Evolutionary conservation across 2,329 filamentous ascomycete genomes (phyloP), one percentile per base, ranked within the genome.

Genomic region (Cordyceps farinosa): DNA sequence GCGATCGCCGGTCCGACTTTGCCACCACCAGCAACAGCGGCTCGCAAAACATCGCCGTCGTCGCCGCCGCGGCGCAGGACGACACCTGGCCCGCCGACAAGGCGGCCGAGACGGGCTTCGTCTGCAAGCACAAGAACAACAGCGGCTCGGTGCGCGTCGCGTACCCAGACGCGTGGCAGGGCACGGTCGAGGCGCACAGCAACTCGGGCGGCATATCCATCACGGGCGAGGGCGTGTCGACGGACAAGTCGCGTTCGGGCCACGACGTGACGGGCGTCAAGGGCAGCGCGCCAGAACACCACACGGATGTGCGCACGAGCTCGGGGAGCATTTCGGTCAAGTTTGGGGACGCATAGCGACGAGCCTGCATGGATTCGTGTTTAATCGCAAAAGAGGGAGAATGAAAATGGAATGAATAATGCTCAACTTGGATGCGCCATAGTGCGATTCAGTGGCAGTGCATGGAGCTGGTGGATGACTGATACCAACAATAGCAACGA

Each of bases 241-340:
- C 40, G 17, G 54, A 57, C 54, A 57, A 42, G 42, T n/a, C 11
- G 27, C 15, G 29, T 2, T n/a, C 11, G 27, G 7, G 29, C 2
- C 32, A 47, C 9, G 17, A 42, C 5, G 42, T 57, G 29, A 57
- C 54, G 54, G 54, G 54, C 3, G 54, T 57, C 54, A 45, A 47
- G 54, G 54, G 54, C 29, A 47, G 54, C 29, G 36, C 15, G 29
- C 29, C 27, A 5, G 17, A 36, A 1, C 54, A 57, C 10, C 54
- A 57, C 29, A 47, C 54, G 40, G 54, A 57, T 4, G 54, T 57
- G n/a, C 2, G 54, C 54, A 47, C 54, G 11, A 17, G 40, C n/a
- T 57, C 40, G 17, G 54, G 54, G 1, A 57, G 54, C 30, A 57
- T 57, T 8, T 47, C 42, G 30, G 54, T 57, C 40, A 57, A 47